Evolutionary conservation across 1,284 basidiomycete species (phyloP), one percentile per base, ranked within the genome.

Genomic region (Leccinum subrobustum): DNA sequence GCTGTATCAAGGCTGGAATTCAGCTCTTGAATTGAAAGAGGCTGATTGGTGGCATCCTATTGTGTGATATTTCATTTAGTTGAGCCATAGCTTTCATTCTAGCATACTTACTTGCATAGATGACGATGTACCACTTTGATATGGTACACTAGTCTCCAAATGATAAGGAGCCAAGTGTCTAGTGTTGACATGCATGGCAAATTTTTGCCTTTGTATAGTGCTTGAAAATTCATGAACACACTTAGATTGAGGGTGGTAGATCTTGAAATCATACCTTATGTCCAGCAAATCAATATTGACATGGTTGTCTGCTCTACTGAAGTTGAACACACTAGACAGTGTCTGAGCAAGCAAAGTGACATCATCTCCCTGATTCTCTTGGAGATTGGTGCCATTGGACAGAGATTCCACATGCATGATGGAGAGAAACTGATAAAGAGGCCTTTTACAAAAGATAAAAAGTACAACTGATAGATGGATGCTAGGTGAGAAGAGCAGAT

Each of bases 181-280:
- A 52, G 63, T 66, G 5, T 70, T 70, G 33, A 70, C 16, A 47
- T 61, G 33, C 37, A 72, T 27, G 1, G 62, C 63, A 7, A 59
- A 3, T 18, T 25, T 63, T 11, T 66, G 61, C 16, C 14, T 59
- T 20, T 66, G 57, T 9, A 58, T 27, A 23, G 16, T 4, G 1
- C 9, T 57, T 42, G 18, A 4, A 59, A 23, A 5, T 0, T 12
- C 3, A n/a, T 54, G 6, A 23, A 20, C 2, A 44, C 20, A 8
- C 2, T 42, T 27, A 3, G 12, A 2, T 6, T 14, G 5, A 27
- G 51, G 18, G 6, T 54, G 11, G 8, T 23, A 37, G 1, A 1
- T 7, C 48, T 11, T 4, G 47, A 57, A 39, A n/a, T 53, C 50
- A 52, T 35, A 53, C 6, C 52, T 66, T 54, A 53, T 65, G 1